Conservation (phyloP, 345 rosid genomes). For the Citrus sinensis region DVS_A1.0 CM039167.1:1466501-1467000, state of each 20-base stretch:
- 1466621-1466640: constrained; percentile 81
- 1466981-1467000: no score
- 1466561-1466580: constrained; percentile 56
- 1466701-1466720: constrained; percentile 49
- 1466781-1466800: constrained; percentile 75
- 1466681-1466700: constrained; percentile 72
- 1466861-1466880: no score
- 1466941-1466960: no score
- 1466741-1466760: constrained; percentile 47
- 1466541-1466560: constrained; percentile 92
- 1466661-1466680: constrained; percentile 75
- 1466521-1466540: constrained; percentile 76
- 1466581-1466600: constrained; percentile 62
- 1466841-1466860: no score
- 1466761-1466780: constrained; percentile 79
- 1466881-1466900: no score
- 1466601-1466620: constrained; percentile 67
- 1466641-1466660: constrained; percentile 59
- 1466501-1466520: constrained; percentile 40
- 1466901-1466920: no score
- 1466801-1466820: constrained; percentile 58
- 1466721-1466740: constrained; percentile 36
- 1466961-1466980: no score
- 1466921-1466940: no score
- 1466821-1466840: constrained; percentile 35